Percentiles rank a stretch among this genome's conserved stretches.
Evolutionary conservation across 192 early-diverging fungal genomes (phyloP).

Genomic region (Mortierella alpina): DNA sequence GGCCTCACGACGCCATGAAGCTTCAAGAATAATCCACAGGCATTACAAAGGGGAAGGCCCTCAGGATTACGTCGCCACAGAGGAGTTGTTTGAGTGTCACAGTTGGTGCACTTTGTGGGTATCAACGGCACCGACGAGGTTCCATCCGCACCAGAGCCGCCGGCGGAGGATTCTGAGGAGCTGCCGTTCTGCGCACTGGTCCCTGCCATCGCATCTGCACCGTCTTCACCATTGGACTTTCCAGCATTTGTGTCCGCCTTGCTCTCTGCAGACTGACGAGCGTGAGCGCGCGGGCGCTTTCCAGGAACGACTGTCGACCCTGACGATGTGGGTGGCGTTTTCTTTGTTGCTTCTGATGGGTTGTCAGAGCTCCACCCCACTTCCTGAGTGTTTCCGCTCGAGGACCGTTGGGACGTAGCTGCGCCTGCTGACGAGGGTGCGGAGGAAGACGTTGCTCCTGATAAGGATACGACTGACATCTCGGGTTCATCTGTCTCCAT

Average conservation of each 20-base stretch:
- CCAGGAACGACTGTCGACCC: slow-evolving; percentile 41
- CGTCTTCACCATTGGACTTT: slow-evolving; percentile 11
- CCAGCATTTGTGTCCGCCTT: slow-evolving; percentile 18
- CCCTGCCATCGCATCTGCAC: not conserved
- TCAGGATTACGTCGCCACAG: slow-evolving; percentile 94
- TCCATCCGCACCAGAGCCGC: slow-evolving; percentile 20
- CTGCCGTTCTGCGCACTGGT: slow-evolving; percentile 21
- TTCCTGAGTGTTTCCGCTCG: slow-evolving; percentile 12
- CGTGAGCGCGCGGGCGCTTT: slow-evolving; percentile 46
- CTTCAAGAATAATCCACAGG: slow-evolving; percentile 96
- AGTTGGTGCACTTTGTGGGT: slow-evolving; percentile 82
- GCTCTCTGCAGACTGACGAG: slow-evolving; percentile 18
- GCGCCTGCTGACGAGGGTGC: too few species aligned
- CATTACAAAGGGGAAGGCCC: slow-evolving; percentile 95
- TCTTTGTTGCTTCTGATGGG: slow-evolving; percentile 23
- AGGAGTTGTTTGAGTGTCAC: slow-evolving; percentile 89
- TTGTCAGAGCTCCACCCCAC: slow-evolving; percentile 19
- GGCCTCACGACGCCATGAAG: slow-evolving; percentile 92
- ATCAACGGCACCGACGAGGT: slow-evolving; percentile 39
- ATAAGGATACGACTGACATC: not conserved
- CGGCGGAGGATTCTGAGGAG: slow-evolving; percentile 25
- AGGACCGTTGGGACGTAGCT: not conserved
- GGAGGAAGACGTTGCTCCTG: too few species aligned
- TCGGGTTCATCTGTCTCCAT: slow-evolving; percentile 47
- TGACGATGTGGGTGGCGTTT: slow-evolving; percentile 41